A percentile compares a stretch with the other conserved stretches of the same genome.
Conservation (phyloP, 805 yeast genomes). For the Phaffomyces thermotolerans region DNA sequence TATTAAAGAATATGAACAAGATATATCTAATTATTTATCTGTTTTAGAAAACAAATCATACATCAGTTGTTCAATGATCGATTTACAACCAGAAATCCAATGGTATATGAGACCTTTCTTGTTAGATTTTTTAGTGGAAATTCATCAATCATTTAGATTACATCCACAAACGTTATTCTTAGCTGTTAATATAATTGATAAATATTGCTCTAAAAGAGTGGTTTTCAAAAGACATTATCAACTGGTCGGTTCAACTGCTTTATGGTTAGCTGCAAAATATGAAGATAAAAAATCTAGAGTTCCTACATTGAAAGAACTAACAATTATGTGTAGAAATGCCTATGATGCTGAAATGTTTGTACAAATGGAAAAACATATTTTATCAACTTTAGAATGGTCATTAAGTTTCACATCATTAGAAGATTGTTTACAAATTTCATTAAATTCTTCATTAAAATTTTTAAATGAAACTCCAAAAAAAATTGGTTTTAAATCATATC, state of each 20-base stretch:
- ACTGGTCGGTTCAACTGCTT: slow-evolving; percentile 74
- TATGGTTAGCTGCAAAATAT: slow-evolving; percentile 82
- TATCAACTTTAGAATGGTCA: slow-evolving; percentile 66
- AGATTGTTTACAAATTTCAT: slow-evolving; percentile 21
- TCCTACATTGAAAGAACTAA: slow-evolving; percentile 60
- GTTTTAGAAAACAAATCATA: slow-evolving; percentile 28
- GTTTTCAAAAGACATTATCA: slow-evolving; percentile 79
- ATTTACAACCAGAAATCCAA: slow-evolving; percentile 78
- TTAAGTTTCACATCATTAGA: slow-evolving; percentile 22
- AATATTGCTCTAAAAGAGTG: slow-evolving; percentile 76
- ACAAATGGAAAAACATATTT: slow-evolving; percentile 76
- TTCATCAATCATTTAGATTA: slow-evolving; percentile 52
- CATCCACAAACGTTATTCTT: slow-evolving; percentile 59
- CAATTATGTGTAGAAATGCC: slow-evolving; percentile 55
- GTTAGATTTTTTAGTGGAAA: slow-evolving; percentile 69
- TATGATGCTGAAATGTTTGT: slow-evolving; percentile 57
- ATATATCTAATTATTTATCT: slow-evolving; percentile 34
- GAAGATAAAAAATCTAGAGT: slow-evolving; percentile 60
- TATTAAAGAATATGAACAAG: slow-evolving; percentile 35
- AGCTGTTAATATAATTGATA: slow-evolving; percentile 67
- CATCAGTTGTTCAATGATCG: slow-evolving; percentile 47
- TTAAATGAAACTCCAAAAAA: slow-evolving; percentile 17
- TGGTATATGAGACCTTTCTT: slow-evolving; percentile 74
- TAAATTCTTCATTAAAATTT: slow-evolving; percentile 7
- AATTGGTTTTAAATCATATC: slow-evolving; percentile 11